These are phyloP conservation scores for Hirschioporus abietinus DNA, from an alignment of 768 basidiomycete genomes.

Conservation along the genomic window DNA sequence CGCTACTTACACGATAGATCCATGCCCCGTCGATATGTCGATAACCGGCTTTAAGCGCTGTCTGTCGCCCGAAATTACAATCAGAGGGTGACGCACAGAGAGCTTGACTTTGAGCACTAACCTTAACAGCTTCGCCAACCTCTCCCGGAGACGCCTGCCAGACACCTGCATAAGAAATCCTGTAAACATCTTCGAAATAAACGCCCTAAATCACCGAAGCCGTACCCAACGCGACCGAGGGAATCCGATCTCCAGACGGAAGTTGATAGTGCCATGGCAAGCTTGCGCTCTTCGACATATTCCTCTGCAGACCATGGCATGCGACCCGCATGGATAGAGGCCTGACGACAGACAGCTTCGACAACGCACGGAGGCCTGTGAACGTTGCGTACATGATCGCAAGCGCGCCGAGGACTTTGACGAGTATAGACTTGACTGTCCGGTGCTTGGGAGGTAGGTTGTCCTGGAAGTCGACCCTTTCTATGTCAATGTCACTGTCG, in stretches of 20 bases:
- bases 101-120: constrained; percentile 12
- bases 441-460: background rate
- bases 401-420: background rate
- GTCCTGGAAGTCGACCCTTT: background rate
- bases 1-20: constrained; percentile 49
- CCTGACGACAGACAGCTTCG: background rate
- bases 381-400: background rate
- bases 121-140: constrained; percentile 66
- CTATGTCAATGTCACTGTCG: background rate
- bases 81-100: background rate
- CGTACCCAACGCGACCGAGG: constrained; percentile 59
- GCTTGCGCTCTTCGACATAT: background rate
- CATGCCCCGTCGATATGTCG: constrained; percentile 73
- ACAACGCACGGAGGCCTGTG: constrained; percentile 1
- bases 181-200: constrained; percentile 2
- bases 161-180: constrained; percentile 37
- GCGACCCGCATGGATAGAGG: background rate
- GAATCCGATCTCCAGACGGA: constrained; percentile 65
- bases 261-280: constrained; percentile 49
- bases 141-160: constrained; percentile 55
- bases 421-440: background rate
- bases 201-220: background rate
- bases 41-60: constrained; percentile 58
- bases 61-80: constrained; percentile 24
- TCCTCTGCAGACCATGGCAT: constrained; percentile 1